Evolutionary conservation across 345 rosid species (phyloP).

Genomic region (Dimocarpus longan): DNA sequence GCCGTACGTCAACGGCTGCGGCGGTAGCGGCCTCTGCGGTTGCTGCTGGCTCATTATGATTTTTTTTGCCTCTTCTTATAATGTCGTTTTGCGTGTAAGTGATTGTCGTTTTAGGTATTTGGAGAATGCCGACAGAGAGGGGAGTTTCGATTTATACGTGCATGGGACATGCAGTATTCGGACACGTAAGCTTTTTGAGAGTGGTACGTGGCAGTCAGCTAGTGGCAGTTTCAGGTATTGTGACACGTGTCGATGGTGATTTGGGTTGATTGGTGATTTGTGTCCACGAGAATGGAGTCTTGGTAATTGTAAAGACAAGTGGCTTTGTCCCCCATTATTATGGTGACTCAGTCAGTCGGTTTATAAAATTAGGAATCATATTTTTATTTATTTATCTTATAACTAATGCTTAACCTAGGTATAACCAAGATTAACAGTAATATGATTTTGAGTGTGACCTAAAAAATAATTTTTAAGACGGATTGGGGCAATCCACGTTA

Average conservation of each 20-base stretch:
- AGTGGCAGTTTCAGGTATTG: background rate
- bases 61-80: too few species aligned
- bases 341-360: too few species aligned
- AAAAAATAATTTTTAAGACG: too few species aligned
- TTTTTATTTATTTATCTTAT: too few species aligned
- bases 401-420: too few species aligned
- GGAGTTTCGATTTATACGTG: conserved; percentile 9
- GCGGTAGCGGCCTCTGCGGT: conserved; percentile 4
- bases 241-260: background rate
- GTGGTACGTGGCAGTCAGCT: conserved; percentile 13
- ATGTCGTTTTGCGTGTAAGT: background rate
- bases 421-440: too few species aligned
- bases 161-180: conserved; percentile 24
- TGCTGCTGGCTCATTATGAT: conserved; percentile 45
- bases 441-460: too few species aligned
- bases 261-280: background rate
- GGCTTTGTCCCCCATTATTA: too few species aligned
- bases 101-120: background rate
- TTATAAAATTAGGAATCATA: too few species aligned
- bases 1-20: conserved; percentile 24
- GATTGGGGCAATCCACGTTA: too few species aligned
- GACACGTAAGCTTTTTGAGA: conserved; percentile 1
- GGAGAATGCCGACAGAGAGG: background rate
- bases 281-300: background rate
- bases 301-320: background rate